Percentiles rank a stretch among this genome's conserved stretches.
phyloP scores from a whole-genome alignment of 2,329 filamentous ascomycete genomes.

The Ceratocystis cacaofunesta region DNA sequence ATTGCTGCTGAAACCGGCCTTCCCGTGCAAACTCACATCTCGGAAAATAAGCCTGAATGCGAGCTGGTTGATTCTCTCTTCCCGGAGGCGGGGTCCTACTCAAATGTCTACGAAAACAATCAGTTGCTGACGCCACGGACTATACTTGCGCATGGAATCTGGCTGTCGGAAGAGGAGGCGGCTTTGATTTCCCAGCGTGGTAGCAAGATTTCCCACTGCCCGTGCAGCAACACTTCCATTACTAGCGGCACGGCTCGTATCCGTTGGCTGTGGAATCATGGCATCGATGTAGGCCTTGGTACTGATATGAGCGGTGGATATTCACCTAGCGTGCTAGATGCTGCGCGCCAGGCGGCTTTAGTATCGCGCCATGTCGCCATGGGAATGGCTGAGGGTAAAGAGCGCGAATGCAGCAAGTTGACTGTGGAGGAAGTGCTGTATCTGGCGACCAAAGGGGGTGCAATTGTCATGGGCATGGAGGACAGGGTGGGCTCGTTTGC shows the following conservation, averaged over 20 bases:
- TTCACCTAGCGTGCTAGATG: slow-evolving; percentile 63
- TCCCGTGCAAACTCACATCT: slow-evolving; percentile 77
- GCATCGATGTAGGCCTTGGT: slow-evolving; percentile 68
- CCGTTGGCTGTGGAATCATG: slow-evolving; percentile 55
- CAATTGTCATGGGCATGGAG: slow-evolving; percentile 60
- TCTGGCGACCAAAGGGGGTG: slow-evolving; percentile 77
- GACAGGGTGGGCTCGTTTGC: slow-evolving; percentile 66
- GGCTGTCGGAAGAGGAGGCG: slow-evolving; percentile 55
- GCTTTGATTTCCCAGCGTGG: slow-evolving; percentile 44
- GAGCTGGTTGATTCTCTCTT: slow-evolving; percentile 56
- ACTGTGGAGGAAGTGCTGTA: slow-evolving; percentile 77
- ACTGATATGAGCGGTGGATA: slow-evolving; percentile 89
- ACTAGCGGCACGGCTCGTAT: slow-evolving; percentile 67
- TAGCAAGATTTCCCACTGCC: slow-evolving; percentile 69
- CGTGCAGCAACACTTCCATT: slow-evolving; percentile 69
- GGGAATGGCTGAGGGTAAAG: slow-evolving; percentile 24
- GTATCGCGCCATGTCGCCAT: slow-evolving; percentile 60
- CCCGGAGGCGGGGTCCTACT: slow-evolving; percentile 48
- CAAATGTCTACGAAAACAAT: slow-evolving; percentile 61
- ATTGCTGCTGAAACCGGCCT: slow-evolving; percentile 49
- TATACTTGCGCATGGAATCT: slow-evolving; percentile 73
- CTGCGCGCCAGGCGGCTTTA: slow-evolving; percentile 66
- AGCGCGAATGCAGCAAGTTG: slow-evolving; percentile 45
- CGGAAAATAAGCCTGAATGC: slow-evolving; percentile 65
- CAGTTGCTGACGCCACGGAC: slow-evolving; percentile 57